Percentiles rank a stretch among this genome's conserved stretches.
phyloP scores from a whole-genome alignment of 768 basidiomycete genomes.

The Rossbeevera mucosa region DNA sequence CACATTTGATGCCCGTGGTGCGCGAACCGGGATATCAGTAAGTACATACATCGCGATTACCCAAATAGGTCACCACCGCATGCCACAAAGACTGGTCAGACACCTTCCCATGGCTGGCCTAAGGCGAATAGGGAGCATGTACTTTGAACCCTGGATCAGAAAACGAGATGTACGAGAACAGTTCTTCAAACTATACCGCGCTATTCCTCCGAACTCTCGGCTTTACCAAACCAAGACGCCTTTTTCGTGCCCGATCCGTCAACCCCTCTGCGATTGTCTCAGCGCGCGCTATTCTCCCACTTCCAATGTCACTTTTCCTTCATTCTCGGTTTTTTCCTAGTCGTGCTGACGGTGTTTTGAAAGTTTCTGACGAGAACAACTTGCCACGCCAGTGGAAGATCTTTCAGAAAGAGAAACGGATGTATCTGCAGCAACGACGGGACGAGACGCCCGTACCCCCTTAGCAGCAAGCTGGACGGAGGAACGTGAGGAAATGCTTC shows the following conservation, averaged over 20 bases:
- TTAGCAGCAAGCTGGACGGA: too few relatives aligned
- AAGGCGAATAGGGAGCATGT: neutral
- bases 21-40: neutral
- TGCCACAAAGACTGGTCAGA: neutral
- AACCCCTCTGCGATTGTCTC: neutral
- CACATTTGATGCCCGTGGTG: neutral
- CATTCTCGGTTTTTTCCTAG: neutral
- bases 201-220: neutral
- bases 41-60: neutral
- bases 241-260: rapidly evolving
- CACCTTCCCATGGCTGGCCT: neutral
- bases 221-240: neutral
- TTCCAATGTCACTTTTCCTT: neutral
- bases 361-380: neutral
- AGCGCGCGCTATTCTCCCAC: neutral
- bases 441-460: too few relatives aligned
- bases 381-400: neutral
- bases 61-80: neutral
- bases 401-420: neutral
- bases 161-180: neutral
- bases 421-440: too few relatives aligned
- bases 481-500: neutral
- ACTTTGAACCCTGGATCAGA: neutral
- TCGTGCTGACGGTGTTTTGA: too few relatives aligned
- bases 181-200: neutral